Conservation (phyloP, 352 stramenopile genomes). For the Globisporangium radiosum region DNA sequence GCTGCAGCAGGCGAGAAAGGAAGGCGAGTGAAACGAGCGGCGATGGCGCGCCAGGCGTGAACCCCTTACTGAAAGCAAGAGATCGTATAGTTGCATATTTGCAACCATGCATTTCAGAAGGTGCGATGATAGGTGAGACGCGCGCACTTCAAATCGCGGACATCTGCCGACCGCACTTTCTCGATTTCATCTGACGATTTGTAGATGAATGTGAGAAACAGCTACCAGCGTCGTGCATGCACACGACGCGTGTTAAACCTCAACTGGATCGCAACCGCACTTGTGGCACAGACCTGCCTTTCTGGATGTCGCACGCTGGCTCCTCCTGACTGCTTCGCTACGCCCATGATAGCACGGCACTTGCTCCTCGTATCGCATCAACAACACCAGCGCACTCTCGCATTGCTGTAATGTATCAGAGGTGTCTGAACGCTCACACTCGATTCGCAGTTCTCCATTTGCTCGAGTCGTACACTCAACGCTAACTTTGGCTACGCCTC, state of each 20-base stretch:
- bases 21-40: conserved; percentile 1
- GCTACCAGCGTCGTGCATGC: too few relatives aligned
- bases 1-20: background rate
- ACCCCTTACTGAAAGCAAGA: background rate
- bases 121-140: background rate
- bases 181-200: background rate
- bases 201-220: background rate
- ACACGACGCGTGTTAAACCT: too few relatives aligned
- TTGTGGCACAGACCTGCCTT: too few relatives aligned
- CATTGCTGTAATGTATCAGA: too few relatives aligned
- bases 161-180: background rate
- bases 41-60: background rate
- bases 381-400: too few relatives aligned
- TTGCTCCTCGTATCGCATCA: too few relatives aligned
- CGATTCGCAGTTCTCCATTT: background rate
- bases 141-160: background rate
- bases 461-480: background rate
- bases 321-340: too few relatives aligned
- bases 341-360: too few relatives aligned
- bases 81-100: background rate
- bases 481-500: background rate
- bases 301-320: too few relatives aligned
- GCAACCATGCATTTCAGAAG: background rate
- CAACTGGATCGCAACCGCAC: too few relatives aligned
- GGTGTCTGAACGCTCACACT: too few relatives aligned